Evolutionary conservation across 805 yeast species (phyloP).

Genomic region (Candida krabiensis): DNA sequence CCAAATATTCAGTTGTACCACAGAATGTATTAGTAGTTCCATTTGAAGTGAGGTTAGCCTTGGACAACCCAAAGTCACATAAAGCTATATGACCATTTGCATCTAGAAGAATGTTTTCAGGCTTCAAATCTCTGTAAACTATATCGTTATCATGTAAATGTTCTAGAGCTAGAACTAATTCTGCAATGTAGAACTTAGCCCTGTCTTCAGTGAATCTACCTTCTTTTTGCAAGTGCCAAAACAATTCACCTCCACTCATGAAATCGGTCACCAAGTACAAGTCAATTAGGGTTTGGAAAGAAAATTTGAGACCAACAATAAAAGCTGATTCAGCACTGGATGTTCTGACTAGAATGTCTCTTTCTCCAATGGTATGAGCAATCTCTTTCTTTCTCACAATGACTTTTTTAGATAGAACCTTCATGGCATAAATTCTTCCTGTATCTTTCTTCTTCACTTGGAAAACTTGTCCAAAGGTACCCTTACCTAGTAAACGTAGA

Average conservation of each 20-base stretch:
- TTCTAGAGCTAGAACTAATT: conserved; percentile 87
- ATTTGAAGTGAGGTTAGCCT: conserved; percentile 83
- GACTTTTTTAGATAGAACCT: conserved; percentile 89
- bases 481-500: conserved; percentile 86
- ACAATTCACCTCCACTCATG: conserved; percentile 96
- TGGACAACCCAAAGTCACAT: conserved; percentile 96
- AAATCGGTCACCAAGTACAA: conserved; percentile 92
- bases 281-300: conserved; percentile 94
- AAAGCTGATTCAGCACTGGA: conserved; percentile 78
- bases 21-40: conserved; percentile 96
- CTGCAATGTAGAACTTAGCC: conserved; percentile 97
- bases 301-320: conserved; percentile 92
- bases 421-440: conserved; percentile 93
- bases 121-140: conserved; percentile 95
- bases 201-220: conserved; percentile 91
- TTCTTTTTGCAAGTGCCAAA: conserved; percentile 80
- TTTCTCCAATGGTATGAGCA: conserved; percentile 97
- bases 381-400: conserved; percentile 96
- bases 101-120: conserved; percentile 92
- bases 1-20: conserved; percentile 97
- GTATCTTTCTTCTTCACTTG: conserved; percentile 93
- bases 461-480: conserved; percentile 97
- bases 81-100: conserved; percentile 97
- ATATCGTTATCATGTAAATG: conserved; percentile 94
- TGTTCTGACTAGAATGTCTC: conserved; percentile 91